These are phyloP conservation scores for Solanum rostratum DNA, from an alignment of 257 asterid genomes.

Conservation along the genomic window DNA sequence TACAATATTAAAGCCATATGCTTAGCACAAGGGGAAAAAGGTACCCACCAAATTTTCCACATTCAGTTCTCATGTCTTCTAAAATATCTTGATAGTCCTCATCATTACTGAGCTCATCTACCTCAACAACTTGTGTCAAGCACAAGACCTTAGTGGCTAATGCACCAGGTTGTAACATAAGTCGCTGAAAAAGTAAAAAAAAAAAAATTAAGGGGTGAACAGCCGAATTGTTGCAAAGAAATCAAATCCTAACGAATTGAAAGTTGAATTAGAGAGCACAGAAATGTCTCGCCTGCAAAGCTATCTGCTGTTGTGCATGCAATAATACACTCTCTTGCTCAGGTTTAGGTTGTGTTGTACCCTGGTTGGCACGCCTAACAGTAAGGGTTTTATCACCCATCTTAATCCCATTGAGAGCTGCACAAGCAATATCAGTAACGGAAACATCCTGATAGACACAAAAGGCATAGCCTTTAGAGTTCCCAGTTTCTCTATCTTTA, in stretches of 20 bases:
- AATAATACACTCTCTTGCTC: conserved; percentile 85
- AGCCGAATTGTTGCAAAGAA: not conserved
- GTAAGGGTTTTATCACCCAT: conserved; percentile 98
- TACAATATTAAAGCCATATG: too few species aligned
- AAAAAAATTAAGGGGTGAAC: not conserved
- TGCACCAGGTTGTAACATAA: conserved; percentile 47
- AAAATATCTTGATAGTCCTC: conserved; percentile 76
- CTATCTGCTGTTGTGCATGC: conserved; percentile 92
- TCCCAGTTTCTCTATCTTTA: conserved; percentile 94
- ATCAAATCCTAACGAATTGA: not conserved
- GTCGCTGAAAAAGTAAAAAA: conserved; percentile 37
- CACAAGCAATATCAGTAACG: conserved; percentile 95
- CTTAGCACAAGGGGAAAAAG: not conserved
- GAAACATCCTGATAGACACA: conserved; percentile 88
- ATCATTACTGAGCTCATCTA: conserved; percentile 65
- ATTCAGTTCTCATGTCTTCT: conserved; percentile 84
- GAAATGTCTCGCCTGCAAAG: conserved; percentile 51
- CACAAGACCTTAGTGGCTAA: conserved; percentile 76
- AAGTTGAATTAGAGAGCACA: not conserved
- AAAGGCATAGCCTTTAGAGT: conserved; percentile 98
- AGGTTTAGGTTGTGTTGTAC: conserved; percentile 72
- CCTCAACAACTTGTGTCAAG: conserved; percentile 55
- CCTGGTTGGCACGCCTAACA: conserved; percentile 93
- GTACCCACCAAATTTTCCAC: conserved; percentile 54
- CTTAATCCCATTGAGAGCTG: conserved; percentile 93